A percentile compares a stretch with the other conserved stretches of the same genome.
Evolutionary conservation across 2,329 filamentous ascomycete genomes (phyloP).

Genomic region (Paraconiothyrium sp.): DNA sequence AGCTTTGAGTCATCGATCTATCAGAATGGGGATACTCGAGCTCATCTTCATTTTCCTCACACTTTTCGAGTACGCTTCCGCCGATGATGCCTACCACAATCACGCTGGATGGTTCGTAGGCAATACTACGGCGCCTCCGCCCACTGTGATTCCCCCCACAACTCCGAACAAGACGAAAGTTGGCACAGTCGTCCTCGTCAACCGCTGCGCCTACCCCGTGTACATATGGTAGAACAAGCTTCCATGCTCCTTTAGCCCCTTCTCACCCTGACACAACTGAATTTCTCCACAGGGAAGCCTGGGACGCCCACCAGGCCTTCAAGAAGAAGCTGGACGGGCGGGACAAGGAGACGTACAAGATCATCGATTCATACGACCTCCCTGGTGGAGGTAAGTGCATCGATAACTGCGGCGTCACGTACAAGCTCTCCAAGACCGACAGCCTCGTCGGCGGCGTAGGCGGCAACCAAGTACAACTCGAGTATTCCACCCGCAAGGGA

Average conservation of each 20-base stretch:
- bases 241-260: not conserved
- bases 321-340: not conserved
- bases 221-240: not conserved
- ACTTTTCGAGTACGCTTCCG: not conserved
- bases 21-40: not conserved
- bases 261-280: not conserved
- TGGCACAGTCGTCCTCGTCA: not conserved
- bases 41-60: not conserved
- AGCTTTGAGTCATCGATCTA: not conserved
- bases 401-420: slow-evolving; percentile 11
- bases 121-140: not conserved
- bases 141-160: not conserved
- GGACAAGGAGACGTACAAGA: not conserved
- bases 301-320: not conserved
- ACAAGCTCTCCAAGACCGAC: not conserved
- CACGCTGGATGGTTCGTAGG: slow-evolving; percentile 3
- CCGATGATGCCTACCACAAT: slow-evolving; percentile 1
- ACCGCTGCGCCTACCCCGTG: not conserved
- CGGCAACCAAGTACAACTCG: slow-evolving; percentile 2
- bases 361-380: not conserved
- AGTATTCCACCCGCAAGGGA: not conserved
- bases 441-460: not conserved
- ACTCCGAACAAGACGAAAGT: not conserved
- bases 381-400: not conserved
- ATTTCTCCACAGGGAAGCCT: not conserved